Evolutionary conservation across 2,329 filamentous ascomycete genomes (phyloP).

Genomic region (Fusarium algeriense): DNA sequence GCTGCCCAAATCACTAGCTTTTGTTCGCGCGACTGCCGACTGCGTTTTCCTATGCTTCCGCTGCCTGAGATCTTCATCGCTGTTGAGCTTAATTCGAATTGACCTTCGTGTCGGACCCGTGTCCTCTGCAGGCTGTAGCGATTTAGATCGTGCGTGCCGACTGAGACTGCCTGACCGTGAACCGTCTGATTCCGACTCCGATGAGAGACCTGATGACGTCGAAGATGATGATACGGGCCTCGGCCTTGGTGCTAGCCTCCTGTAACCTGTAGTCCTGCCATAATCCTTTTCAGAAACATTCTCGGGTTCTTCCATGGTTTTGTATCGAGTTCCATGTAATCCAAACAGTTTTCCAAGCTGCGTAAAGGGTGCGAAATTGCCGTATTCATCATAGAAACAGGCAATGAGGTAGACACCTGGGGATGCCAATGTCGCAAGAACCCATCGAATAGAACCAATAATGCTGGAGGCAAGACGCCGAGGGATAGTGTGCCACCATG

Average conservation of each 20-base stretch:
- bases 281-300: constrained; percentile 46
- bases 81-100: constrained; percentile 90
- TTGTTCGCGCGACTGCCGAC: constrained; percentile 60
- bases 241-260: constrained; percentile 46
- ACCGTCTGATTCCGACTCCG: constrained; percentile 77
- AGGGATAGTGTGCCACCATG: constrained; percentile 69
- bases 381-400: constrained; percentile 84
- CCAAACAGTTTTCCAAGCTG: constrained; percentile 77
- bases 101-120: constrained; percentile 76
- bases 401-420: constrained; percentile 86
- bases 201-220: constrained; percentile 74
- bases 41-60: constrained; percentile 76
- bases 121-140: constrained; percentile 71
- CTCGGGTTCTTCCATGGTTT: constrained; percentile 52
- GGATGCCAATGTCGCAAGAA: constrained; percentile 81
- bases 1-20: constrained; percentile 54
- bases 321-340: constrained; percentile 58
- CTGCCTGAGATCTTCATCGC: constrained; percentile 79
- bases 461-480: constrained; percentile 78
- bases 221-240: constrained; percentile 52
- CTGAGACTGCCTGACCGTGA: constrained; percentile 47
- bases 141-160: constrained; percentile 73
- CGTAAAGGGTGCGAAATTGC: constrained; percentile 80
- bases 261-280: constrained; percentile 47
- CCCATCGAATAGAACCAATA: constrained; percentile 80